These are phyloP conservation scores for Ajuga chamaepitys DNA, from an alignment of 257 asterid genomes.

Conservation along the genomic window DNA sequence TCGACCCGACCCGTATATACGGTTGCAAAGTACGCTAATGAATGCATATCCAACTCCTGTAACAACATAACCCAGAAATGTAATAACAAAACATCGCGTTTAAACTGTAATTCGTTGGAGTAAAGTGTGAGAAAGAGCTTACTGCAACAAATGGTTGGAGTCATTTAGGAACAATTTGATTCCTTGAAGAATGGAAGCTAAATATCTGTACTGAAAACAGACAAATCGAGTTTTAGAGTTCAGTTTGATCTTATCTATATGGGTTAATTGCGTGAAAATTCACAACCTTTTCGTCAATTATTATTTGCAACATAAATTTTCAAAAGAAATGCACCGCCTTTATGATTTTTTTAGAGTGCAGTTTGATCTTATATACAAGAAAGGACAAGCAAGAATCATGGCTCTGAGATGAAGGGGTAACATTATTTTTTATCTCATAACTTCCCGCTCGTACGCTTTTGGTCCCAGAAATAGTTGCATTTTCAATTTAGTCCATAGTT, in stretches of 20 bases:
- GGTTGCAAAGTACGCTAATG: no score
- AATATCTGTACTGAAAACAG: neutral
- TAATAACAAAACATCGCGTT: neutral
- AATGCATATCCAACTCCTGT: neutral
- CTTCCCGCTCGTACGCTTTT: no score
- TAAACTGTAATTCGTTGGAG: neutral
- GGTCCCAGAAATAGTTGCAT: no score
- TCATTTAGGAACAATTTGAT: constrained; percentile 4
- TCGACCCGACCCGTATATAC: no score
- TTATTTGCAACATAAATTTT: no score
- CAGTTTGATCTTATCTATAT: neutral
- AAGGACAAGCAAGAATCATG: neutral
- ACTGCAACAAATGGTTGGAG: constrained; percentile 7
- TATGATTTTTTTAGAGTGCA: neutral
- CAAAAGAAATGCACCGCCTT: no score
- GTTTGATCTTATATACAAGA: neutral
- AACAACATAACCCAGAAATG: neutral
- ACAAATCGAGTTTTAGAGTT: neutral
- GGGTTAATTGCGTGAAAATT: no score
- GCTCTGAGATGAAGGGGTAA: neutral
- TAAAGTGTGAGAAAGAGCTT: constrained; percentile 1
- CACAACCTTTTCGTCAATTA: no score
- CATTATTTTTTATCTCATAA: no score
- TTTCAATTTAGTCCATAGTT: no score
- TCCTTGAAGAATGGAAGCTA: constrained; percentile 2